Percentiles rank a stretch among this genome's conserved stretches.
phyloP scores from a whole-genome alignment of 768 basidiomycete species.

The Tylopilus sp. region DNA sequence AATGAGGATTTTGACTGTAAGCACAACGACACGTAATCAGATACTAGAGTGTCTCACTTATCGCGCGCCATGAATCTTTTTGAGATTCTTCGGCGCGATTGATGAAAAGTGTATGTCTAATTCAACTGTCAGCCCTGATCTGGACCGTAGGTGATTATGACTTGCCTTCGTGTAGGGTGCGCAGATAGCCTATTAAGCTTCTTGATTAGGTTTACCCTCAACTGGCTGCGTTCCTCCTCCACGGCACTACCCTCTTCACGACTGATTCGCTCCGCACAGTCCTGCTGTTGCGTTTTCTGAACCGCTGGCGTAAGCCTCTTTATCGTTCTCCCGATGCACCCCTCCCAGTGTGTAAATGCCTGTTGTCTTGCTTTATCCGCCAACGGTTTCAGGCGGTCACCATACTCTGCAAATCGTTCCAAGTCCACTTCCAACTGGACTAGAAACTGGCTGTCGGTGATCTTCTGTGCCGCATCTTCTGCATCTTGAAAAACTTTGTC shows the following conservation, averaged over 20 bases:
- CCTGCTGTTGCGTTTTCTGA: conserved; percentile 8
- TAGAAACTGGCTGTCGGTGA: background rate
- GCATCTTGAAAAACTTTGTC: background rate
- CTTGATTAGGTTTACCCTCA: conserved; percentile 19
- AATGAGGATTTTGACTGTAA: background rate
- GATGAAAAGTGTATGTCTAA: conserved; percentile 14
- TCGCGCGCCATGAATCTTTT: background rate
- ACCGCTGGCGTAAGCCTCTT: conserved; percentile 12
- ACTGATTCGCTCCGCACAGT: background rate
- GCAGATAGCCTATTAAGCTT: conserved; percentile 17
- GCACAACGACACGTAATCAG: background rate
- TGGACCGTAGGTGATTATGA: background rate
- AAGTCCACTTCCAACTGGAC: background rate
- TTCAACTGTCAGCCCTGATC: background rate
- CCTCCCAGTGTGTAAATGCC: background rate
- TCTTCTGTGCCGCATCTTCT: background rate
- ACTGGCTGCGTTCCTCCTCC: conserved; percentile 2
- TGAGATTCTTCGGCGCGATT: background rate
- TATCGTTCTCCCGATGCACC: background rate
- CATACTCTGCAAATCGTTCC: background rate
- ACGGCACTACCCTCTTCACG: background rate
- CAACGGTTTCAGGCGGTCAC: background rate
- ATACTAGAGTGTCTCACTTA: background rate
- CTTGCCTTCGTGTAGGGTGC: background rate
- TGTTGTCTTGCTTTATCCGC: background rate